These are phyloP conservation scores for Rhizopogon vesiculosus DNA, from an alignment of 768 basidiomycete species.

Conservation along the genomic window DNA sequence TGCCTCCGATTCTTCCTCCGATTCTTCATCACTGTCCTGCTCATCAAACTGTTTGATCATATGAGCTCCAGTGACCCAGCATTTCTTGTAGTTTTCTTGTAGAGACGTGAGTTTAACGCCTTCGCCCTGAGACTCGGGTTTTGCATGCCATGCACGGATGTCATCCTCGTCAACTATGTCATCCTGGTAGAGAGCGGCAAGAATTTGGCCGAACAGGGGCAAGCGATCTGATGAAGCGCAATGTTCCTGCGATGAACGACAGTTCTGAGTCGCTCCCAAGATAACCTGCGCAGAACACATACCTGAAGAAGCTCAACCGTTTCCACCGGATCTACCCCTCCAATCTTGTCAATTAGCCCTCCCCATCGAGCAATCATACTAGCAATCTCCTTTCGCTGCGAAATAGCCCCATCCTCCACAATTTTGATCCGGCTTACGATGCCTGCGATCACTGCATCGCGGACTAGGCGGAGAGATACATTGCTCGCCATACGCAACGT, in stretches of 20 bases:
- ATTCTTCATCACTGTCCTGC: slow-evolving; percentile 57
- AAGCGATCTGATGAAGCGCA: slow-evolving; percentile 61
- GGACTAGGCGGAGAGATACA: slow-evolving; percentile 79
- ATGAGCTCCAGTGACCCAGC: slow-evolving; percentile 64
- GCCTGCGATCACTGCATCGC: slow-evolving; percentile 84
- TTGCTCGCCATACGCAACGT: slow-evolving; percentile 97
- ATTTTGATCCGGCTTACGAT: slow-evolving; percentile 71
- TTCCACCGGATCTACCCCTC: slow-evolving; percentile 79
- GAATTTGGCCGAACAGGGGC: slow-evolving; percentile 77
- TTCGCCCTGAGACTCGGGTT: slow-evolving; percentile 49
- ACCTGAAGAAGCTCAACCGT: slow-evolving; percentile 80
- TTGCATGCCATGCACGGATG: slow-evolving; percentile 81
- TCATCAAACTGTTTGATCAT: slow-evolving; percentile 83
- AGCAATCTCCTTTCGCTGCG: slow-evolving; percentile 63
- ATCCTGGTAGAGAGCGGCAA: slow-evolving; percentile 84
- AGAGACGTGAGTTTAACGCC: slow-evolving; percentile 35
- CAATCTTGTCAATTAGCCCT: slow-evolving; percentile 70
- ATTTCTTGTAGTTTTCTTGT: slow-evolving; percentile 56
- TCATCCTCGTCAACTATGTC: slow-evolving; percentile 91
- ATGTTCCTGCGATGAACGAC: slow-evolving; percentile 40
- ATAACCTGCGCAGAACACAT: slow-evolving; percentile 9
- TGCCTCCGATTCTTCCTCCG: slow-evolving; percentile 16
- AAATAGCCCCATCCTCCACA: slow-evolving; percentile 47
- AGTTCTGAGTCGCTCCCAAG: neutral
- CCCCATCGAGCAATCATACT: slow-evolving; percentile 77